Evolutionary conservation across 768 basidiomycete species (phyloP).

Genomic region (Lentinula edodes): DNA sequence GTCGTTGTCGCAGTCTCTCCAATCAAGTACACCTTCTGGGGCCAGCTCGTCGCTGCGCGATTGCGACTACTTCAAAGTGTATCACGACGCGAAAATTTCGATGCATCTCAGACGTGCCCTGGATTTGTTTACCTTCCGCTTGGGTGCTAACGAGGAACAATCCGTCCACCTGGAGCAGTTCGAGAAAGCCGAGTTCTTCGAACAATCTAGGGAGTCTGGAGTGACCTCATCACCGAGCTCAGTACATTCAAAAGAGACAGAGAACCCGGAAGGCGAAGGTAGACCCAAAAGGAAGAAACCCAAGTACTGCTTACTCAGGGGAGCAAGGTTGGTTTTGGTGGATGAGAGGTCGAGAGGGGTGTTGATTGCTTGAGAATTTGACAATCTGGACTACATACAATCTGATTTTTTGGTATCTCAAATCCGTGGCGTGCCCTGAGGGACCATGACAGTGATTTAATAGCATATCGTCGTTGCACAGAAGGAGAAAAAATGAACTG

Average conservation of each 20-base stretch:
- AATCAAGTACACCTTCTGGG: background rate
- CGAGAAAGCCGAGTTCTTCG: background rate
- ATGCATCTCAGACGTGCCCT: background rate
- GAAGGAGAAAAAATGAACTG: background rate
- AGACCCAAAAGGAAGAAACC: background rate
- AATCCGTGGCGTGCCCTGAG: too few species aligned
- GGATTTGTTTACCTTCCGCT: background rate
- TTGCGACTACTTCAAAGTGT: conserved; percentile 3
- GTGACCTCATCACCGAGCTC: background rate
- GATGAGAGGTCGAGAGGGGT: background rate
- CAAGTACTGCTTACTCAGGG: background rate
- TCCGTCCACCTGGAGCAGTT: background rate
- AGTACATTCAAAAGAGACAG: background rate
- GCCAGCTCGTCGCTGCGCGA: background rate
- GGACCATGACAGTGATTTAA: background rate
- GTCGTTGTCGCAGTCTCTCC: background rate
- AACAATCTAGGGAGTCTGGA: background rate
- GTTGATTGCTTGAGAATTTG: background rate
- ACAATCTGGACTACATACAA: background rate
- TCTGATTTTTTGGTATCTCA: too few species aligned
- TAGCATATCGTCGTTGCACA: background rate
- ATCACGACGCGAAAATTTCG: background rate
- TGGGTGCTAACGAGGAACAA: background rate
- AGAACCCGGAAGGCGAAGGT: background rate
- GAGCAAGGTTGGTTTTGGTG: background rate